These are phyloP conservation scores for Myxozyma sirexii DNA, from an alignment of 805 yeast species.

Conservation along the genomic window DNA sequence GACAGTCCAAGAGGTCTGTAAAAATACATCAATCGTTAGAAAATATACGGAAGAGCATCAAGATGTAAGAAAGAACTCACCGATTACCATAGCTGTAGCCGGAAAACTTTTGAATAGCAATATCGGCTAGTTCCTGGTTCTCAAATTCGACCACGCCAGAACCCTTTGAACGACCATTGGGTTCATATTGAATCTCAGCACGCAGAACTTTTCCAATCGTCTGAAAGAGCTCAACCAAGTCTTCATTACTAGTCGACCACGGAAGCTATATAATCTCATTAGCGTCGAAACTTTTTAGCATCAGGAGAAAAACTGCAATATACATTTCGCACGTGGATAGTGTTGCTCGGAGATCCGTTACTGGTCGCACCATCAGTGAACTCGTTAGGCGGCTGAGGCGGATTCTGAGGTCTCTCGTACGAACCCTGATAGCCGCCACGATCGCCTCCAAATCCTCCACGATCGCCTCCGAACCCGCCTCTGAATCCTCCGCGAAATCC, in stretches of 20 bases:
- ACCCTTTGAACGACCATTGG: constrained; percentile 73
- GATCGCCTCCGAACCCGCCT: constrained; percentile 3
- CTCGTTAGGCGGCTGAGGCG: constrained; percentile 40
- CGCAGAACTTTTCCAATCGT: constrained; percentile 73
- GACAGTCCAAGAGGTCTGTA: constrained; percentile 61
- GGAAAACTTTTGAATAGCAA: constrained; percentile 73
- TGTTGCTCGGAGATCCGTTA: constrained; percentile 60
- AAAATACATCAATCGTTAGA: neutral
- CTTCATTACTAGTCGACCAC: constrained; percentile 82
- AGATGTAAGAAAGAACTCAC: neutral
- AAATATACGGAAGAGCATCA: neutral
- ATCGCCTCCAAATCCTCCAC: constrained; percentile 10
- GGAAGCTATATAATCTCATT: constrained; percentile 55
- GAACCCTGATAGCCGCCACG: constrained; percentile 4
- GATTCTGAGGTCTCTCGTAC: constrained; percentile 5
- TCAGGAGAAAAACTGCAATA: neutral
- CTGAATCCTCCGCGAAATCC: constrained; percentile 7
- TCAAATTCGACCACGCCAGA: constrained; percentile 82
- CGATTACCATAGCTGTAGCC: constrained; percentile 81
- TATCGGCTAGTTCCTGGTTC: constrained; percentile 65
- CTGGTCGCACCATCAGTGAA: constrained; percentile 71
- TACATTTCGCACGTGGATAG: constrained; percentile 66
- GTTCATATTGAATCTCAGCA: constrained; percentile 73
- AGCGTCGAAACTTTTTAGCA: neutral
- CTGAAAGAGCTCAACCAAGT: constrained; percentile 81